A percentile compares a stretch with the other conserved stretches of the same genome.
These are phyloP conservation scores for Rubus idaeus DNA, from an alignment of 306 rosid genomes.

Conservation along the genomic window DNA sequence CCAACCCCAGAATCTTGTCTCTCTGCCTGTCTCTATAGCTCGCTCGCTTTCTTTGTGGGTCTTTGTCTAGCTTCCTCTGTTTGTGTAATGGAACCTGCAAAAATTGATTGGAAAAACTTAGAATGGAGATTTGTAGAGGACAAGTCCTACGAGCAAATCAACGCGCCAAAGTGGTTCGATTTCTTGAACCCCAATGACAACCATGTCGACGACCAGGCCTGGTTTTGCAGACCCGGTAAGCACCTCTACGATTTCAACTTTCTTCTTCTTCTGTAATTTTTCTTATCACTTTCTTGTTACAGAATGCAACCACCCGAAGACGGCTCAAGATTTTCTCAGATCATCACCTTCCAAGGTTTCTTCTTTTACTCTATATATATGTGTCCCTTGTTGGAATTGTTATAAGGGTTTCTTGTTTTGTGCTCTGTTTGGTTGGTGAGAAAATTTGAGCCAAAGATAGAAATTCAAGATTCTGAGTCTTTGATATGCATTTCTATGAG, in stretches of 20 bases:
- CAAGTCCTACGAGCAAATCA: constrained; percentile 69
- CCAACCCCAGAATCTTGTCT: background rate
- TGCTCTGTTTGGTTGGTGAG: constrained; percentile 19
- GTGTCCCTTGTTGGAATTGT: no score
- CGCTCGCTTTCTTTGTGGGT: background rate
- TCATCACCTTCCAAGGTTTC: constrained; percentile 78
- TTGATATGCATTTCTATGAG: background rate
- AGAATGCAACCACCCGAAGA: constrained; percentile 93
- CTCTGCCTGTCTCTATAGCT: background rate
- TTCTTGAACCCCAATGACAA: constrained; percentile 52
- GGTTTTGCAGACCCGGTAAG: constrained; percentile 87
- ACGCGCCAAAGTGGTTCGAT: constrained; percentile 95
- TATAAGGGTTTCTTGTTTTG: constrained; percentile 10
- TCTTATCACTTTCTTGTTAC: constrained; percentile 21
- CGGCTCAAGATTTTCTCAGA: constrained; percentile 73
- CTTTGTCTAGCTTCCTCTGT: background rate
- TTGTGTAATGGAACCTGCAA: constrained; percentile 81
- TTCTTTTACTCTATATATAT: background rate
- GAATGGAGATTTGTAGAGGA: constrained; percentile 84
- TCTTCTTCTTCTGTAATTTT: background rate
- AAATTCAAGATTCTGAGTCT: constrained; percentile 24
- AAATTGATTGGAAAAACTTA: constrained; percentile 83
- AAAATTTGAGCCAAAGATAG: constrained; percentile 8
- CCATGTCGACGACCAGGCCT: constrained; percentile 60
- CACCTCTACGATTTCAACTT: background rate